These are phyloP conservation scores for Curvularia verruculosa DNA, from an alignment of 2,329 filamentous ascomycete species.

Conservation along the genomic window DNA sequence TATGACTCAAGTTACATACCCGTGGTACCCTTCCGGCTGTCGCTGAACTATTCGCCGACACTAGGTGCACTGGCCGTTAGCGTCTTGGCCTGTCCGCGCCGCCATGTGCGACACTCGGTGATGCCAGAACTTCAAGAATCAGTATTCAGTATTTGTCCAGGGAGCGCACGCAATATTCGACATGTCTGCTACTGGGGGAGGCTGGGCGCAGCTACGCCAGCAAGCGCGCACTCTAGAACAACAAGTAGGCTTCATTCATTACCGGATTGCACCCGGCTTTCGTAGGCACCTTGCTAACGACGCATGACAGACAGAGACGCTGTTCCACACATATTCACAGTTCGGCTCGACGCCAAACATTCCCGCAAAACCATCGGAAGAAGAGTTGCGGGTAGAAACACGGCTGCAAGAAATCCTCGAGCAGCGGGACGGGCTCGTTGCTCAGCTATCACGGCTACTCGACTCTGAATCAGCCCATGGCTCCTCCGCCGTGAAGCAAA, in stretches of 20 bases:
- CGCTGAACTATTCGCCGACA: no score
- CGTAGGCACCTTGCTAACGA: constrained; percentile 31
- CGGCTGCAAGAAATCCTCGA: constrained; percentile 85
- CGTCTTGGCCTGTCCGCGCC: no score
- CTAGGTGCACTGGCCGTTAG: no score
- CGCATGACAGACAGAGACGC: constrained; percentile 73
- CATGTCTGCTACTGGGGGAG: constrained; percentile 51
- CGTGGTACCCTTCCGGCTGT: no score
- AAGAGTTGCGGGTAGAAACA: constrained; percentile 78
- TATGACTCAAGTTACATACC: no score
- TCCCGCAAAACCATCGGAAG: constrained; percentile 80
- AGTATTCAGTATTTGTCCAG: constrained; percentile 17
- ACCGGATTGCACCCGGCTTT: constrained; percentile 17
- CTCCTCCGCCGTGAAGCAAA: constrained; percentile 93
- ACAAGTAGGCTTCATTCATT: constrained; percentile 66
- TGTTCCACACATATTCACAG: constrained; percentile 87
- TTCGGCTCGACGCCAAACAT: constrained; percentile 82
- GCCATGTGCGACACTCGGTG: no score
- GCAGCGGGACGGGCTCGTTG: constrained; percentile 83
- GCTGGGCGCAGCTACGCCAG: constrained; percentile 94
- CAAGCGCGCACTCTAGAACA: constrained; percentile 88
- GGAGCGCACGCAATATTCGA: constrained; percentile 3
- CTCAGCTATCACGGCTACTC: constrained; percentile 83
- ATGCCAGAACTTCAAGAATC: no score
- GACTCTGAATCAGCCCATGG: constrained; percentile 89